Base-by-base conservation (phyloP, 1,284 basidiomycete species). In the Sporisorium sorghi region DNA sequence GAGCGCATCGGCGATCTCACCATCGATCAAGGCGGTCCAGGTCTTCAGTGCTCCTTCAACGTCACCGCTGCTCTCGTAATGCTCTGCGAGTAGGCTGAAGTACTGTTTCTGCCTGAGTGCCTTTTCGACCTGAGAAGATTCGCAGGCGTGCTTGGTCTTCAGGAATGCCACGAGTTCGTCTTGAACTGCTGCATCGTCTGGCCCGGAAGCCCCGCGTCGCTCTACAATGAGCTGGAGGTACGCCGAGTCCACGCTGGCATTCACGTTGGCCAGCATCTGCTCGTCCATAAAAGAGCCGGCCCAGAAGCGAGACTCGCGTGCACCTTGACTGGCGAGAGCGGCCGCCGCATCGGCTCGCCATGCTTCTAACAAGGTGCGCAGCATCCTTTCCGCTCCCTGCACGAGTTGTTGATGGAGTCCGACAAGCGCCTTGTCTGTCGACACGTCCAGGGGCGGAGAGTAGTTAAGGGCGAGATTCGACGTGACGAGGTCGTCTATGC, bases 391-490 rank as follows among this genome's bases (percentile, higher is more conserved):
- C 5, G 79, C 67, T 17, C 78, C 49, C 7, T 23, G 30, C 17
- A 52, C 6, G 12, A 68, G 47, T 8, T 53, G 19, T 11, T 26
- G 5, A 11, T 19, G 57, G 21, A 68, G 59, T 43, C 39, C 47
- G 3, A 26, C 12, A 6, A 83, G 70, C 17, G 37, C 28, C 2
- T 58, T 55, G 37, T 79, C 72, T 15, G 46, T 30, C 4, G 53
- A 26, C 8, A 67, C 30, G 5, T 73, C 53, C 44, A 81, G 32
- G 0, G 65, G 68, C 8, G 80, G 77, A 2, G 56, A 58, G 42
- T 83, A 83, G 48, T 80, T 83, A 23, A 69, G 35, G 0, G 26
- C 42, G 33, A 82, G 58, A 43, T 78, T 79, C 21, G 60, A 55
- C 5, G 6, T 23, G 12, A 78, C 44, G 14, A 70, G 30, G 0